phyloP scores from a whole-genome alignment of 139 green algal species.

The Chlamydomonas sp. region DNA sequence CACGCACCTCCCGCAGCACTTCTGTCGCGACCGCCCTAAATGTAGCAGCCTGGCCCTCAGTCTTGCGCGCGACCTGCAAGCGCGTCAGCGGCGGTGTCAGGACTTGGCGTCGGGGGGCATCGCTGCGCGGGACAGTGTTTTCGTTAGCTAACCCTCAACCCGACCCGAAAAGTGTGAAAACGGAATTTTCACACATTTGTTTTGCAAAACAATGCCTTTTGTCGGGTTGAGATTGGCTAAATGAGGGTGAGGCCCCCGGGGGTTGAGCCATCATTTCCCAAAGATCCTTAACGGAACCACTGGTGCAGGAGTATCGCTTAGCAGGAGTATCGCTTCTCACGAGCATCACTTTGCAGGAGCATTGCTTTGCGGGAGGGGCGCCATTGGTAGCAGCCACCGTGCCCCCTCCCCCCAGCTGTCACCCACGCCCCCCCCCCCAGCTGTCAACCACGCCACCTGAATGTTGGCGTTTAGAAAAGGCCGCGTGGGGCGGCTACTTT shows the following conservation, averaged over 20 bases:
- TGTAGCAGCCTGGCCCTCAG: conserved; percentile 16
- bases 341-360: too few relatives aligned
- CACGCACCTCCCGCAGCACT: conserved; percentile 51
- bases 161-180: not conserved
- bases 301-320: too few relatives aligned
- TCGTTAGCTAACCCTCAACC: too few relatives aligned
- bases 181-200: not conserved
- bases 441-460: not conserved
- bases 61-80: conserved; percentile 37
- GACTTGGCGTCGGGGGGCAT: not conserved
- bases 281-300: too few relatives aligned
- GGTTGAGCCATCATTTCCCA: too few relatives aligned
- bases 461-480: too few relatives aligned
- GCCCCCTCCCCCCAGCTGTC: not conserved
- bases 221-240: too few relatives aligned
- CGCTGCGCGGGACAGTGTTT: too few relatives aligned
- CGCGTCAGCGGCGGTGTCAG: not conserved
- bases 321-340: too few relatives aligned
- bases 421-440: not conserved
- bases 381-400: not conserved
- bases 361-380: not conserved
- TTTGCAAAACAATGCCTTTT: too few relatives aligned
- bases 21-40: conserved; percentile 31
- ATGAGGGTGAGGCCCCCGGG: too few relatives aligned
- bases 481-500: too few relatives aligned